Base-by-base conservation (phyloP, 768 basidiomycete species). In the Royoungia palumana region DNA sequence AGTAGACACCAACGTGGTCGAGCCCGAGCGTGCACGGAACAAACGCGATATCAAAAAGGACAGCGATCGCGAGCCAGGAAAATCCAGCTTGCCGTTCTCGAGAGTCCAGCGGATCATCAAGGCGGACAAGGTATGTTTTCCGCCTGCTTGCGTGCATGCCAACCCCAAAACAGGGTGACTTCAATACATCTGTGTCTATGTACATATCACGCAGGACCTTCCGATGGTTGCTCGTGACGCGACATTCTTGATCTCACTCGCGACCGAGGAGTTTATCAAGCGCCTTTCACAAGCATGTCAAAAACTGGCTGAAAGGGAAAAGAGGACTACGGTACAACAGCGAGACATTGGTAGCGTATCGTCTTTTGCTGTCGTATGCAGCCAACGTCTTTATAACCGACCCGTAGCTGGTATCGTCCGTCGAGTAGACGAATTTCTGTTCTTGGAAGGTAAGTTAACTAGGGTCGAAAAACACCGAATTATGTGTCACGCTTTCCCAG, bases 191-290 rank as follows among this genome's bases (percentile, higher is more conserved):
- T 14, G 22, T 27, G 24, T 41, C 91, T 14, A 32, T 14, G 30
- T 6, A 14, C 6, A 32, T 14, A 14, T 32, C 14, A 32, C 14
- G 14, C 32, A 32, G 89, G 89, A 91, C 38, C 76, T 92, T 44
- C 83, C 87, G 0, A 81, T 82, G 35, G 73, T 90, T 5, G 82
- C 84, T 11, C 83, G 75, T 62, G 92, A 94, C 45, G 90, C 89
- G 20, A 78, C 81, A 0, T 82, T 90, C 56, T 68, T 92, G 53
- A 84, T 94, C 39, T 82, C 88, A 19, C 70, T 91, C 22, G 91
- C 91, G 6, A 85, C 93, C 47, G 93, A 95, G 68, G 86, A 91
- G 65, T 94, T 95, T 55, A 85, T 94, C 44, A 83, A 80, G 64
- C 77, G 83, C 42, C 69, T 94, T 24, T 76, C 79, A 27, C 80